Conservation (phyloP, 129 eudicot species). For the Flaveria brownii region DNA sequence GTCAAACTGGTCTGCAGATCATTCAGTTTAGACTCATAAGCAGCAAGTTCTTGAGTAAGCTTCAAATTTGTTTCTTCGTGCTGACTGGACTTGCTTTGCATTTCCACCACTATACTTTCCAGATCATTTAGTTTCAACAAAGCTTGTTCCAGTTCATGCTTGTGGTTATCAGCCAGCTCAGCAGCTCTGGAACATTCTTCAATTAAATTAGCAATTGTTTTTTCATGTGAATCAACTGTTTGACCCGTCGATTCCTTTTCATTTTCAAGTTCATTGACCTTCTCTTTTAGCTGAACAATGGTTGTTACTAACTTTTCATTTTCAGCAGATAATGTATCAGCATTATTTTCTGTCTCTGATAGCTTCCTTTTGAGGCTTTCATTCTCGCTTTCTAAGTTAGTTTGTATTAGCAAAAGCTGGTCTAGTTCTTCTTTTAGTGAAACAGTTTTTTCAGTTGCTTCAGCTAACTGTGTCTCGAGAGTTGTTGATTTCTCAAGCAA, state of each 20-base stretch:
- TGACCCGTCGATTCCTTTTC: conserved; percentile 64
- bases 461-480: conserved; percentile 60
- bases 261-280: conserved; percentile 71
- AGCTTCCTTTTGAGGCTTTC: conserved; percentile 61
- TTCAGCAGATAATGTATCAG: conserved; percentile 51
- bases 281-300: conserved; percentile 56
- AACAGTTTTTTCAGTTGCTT: conserved; percentile 50
- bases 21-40: conserved; percentile 52
- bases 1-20: conserved; percentile 57
- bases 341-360: conserved; percentile 56
- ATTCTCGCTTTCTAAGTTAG: conserved; percentile 56
- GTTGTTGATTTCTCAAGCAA: conserved; percentile 50
- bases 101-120: conserved; percentile 50
- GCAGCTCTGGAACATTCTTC: conserved; percentile 60
- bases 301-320: conserved; percentile 59
- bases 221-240: conserved; percentile 63
- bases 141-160: conserved; percentile 51
- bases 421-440: conserved; percentile 55
- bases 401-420: conserved; percentile 47
- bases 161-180: conserved; percentile 58
- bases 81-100: conserved; percentile 48
- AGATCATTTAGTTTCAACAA: conserved; percentile 44
- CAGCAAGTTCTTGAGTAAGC: conserved; percentile 70
- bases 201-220: conserved; percentile 59
- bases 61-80: conserved; percentile 58